Conservation (phyloP, 2,329 filamentous ascomycete species). For the Myotisia sp. region DNA sequence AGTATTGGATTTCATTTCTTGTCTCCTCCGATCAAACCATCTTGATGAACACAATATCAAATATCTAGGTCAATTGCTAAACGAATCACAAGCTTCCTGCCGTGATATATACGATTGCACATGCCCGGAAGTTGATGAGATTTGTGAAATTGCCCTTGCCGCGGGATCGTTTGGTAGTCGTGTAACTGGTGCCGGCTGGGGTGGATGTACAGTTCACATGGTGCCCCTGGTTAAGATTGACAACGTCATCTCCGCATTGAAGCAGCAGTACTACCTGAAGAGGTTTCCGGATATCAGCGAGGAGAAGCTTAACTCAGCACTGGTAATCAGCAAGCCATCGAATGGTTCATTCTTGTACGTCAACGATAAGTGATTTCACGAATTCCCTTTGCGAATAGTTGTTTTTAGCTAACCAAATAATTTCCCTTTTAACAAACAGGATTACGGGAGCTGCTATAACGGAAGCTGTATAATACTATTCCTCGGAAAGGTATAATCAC, state of each 20-base stretch:
- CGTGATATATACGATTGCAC: conserved; percentile 81
- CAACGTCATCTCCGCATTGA: conserved; percentile 61
- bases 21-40: conserved; percentile 47
- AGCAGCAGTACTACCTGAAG: conserved; percentile 68
- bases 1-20: conserved; percentile 66
- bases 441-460: conserved; percentile 26
- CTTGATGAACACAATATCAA: conserved; percentile 52
- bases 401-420: neutral
- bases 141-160: conserved; percentile 63
- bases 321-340: conserved; percentile 72
- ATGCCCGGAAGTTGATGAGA: conserved; percentile 77
- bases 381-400: neutral
- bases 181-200: conserved; percentile 90
- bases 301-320: conserved; percentile 62
- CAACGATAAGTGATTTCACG: conserved; percentile 12
- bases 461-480: conserved; percentile 12
- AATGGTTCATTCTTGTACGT: conserved; percentile 33
- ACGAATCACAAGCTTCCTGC: conserved; percentile 78
- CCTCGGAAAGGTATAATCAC: neutral
- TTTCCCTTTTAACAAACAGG: conserved; percentile 13
- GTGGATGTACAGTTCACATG: conserved; percentile 87
- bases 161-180: conserved; percentile 75
- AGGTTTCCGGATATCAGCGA: conserved; percentile 51
- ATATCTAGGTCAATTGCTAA: conserved; percentile 68
- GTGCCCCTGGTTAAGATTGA: conserved; percentile 72